These are phyloP conservation scores for Penicillium sp. DNA, from an alignment of 2,329 filamentous ascomycete genomes.

Conservation along the genomic window DNA sequence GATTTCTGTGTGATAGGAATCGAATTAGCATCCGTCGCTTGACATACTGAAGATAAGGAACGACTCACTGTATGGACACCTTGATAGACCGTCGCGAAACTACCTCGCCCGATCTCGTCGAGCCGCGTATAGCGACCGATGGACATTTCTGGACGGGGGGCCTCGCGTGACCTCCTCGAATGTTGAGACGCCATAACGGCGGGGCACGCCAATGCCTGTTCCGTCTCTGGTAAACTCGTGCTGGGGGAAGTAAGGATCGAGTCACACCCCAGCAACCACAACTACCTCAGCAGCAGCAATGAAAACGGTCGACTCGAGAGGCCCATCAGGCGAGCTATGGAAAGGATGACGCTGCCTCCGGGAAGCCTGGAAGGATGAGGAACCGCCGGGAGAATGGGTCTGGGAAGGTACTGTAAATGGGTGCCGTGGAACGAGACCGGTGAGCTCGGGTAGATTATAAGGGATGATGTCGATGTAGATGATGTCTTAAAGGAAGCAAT, in stretches of 20 bases:
- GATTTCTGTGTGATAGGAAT: slow-evolving; percentile 51
- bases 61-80: slow-evolving; percentile 69
- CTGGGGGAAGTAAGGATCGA: slow-evolving; percentile 8
- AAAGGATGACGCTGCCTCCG: slow-evolving; percentile 9
- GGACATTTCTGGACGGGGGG: slow-evolving; percentile 29
- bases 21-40: slow-evolving; percentile 10
- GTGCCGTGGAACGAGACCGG: slow-evolving; percentile 16
- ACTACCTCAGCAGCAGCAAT: slow-evolving; percentile 30
- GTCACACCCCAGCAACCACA: slow-evolving; percentile 26
- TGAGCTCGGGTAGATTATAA: slow-evolving; percentile 4
- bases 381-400: slow-evolving; percentile 12
- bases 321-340: slow-evolving; percentile 29
- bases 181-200: slow-evolving; percentile 40
- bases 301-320: slow-evolving; percentile 19
- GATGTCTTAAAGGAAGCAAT: slow-evolving; percentile 1
- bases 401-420: slow-evolving; percentile 4
- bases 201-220: slow-evolving; percentile 14
- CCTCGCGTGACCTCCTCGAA: slow-evolving; percentile 35
- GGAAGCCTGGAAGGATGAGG: slow-evolving; percentile 12
- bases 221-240: slow-evolving; percentile 11
- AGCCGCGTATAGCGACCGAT: slow-evolving; percentile 74
- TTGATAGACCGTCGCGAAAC: slow-evolving; percentile 91
- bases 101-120: slow-evolving; percentile 89
- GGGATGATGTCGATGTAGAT: slow-evolving; percentile 1
- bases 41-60: not conserved